Evolutionary conservation across 129 eudicot genomes (phyloP).

Genomic region (Artemisia annua): DNA sequence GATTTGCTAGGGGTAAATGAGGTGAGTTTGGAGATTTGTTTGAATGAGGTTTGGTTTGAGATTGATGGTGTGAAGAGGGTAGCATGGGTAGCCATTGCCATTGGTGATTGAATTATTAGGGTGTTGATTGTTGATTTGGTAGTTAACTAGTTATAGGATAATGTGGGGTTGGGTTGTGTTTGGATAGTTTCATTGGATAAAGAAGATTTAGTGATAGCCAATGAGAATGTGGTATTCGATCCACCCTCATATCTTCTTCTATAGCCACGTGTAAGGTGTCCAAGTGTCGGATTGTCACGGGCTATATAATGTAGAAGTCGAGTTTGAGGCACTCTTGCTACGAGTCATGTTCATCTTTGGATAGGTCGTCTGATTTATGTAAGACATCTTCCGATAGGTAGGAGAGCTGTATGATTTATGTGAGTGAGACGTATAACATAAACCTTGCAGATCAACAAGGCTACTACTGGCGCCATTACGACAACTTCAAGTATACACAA

Average conservation of each 20-base stretch:
- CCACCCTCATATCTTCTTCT: slow-evolving; percentile 19
- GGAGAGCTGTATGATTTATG: too few species aligned
- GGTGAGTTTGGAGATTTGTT: slow-evolving; percentile 41
- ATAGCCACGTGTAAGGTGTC: slow-evolving; percentile 18
- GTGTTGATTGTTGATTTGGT: slow-evolving; percentile 9
- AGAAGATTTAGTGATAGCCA: slow-evolving; percentile 32
- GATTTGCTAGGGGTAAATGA: slow-evolving; percentile 44
- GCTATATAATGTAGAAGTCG: too few species aligned
- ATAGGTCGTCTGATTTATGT: too few species aligned
- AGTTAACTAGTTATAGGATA: neutral
- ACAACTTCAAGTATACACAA: too few species aligned
- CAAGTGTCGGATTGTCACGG: too few species aligned
- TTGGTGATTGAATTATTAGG: slow-evolving; percentile 10
- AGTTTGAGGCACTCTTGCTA: too few species aligned
- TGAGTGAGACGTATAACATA: too few species aligned
- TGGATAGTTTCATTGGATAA: slow-evolving; percentile 22
- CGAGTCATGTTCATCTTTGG: too few species aligned
- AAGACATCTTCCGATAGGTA: too few species aligned
- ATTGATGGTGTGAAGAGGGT: slow-evolving; percentile 65
- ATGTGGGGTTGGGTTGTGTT: slow-evolving; percentile 17
- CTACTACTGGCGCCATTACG: too few species aligned
- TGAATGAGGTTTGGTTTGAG: slow-evolving; percentile 53
- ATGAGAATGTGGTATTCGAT: slow-evolving; percentile 26
- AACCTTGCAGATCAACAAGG: too few species aligned
- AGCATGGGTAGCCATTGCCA: slow-evolving; percentile 80